Conservation (phyloP, 352 stramenopile genomes). For the Phytophthora pseudosyringae region DNA sequence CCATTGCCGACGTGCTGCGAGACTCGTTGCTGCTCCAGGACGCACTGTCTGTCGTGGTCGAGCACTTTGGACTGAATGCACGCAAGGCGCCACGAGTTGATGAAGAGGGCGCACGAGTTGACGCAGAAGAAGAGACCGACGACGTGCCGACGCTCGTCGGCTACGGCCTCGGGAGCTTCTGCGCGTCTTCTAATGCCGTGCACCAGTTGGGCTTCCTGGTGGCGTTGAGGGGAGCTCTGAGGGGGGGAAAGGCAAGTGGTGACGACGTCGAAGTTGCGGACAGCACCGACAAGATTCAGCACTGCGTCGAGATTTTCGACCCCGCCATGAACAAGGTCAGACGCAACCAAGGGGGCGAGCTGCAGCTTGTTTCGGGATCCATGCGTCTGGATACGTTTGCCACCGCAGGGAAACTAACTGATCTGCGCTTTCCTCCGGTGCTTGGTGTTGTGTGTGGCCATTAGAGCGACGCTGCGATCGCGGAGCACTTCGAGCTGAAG, state of each 20-base stretch:
- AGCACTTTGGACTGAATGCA: slow-evolving; percentile 36
- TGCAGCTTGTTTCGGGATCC: neutral
- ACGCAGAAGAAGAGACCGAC: neutral
- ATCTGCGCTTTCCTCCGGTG: slow-evolving; percentile 4
- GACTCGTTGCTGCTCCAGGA: slow-evolving; percentile 39
- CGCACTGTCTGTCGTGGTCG: slow-evolving; percentile 28
- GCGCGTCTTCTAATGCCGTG: slow-evolving; percentile 71
- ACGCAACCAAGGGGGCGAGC: no score
- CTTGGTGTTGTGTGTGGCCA: neutral
- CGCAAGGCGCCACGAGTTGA: slow-evolving; percentile 1
- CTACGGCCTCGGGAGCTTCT: slow-evolving; percentile 84
- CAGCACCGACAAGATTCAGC: slow-evolving; percentile 7
- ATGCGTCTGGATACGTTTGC: neutral
- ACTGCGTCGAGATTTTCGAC: slow-evolving; percentile 63
- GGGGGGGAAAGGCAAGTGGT: neutral
- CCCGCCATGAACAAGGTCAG: slow-evolving; percentile 81
- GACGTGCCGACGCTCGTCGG: slow-evolving; percentile 46
- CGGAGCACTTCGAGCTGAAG: slow-evolving; percentile 43
- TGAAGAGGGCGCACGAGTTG: slow-evolving; percentile 1
- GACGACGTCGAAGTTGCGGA: neutral
- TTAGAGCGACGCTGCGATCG: slow-evolving; percentile 68
- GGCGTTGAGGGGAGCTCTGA: slow-evolving; percentile 43
- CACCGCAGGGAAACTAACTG: neutral
- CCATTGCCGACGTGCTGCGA: slow-evolving; percentile 41
- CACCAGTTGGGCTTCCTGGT: slow-evolving; percentile 75